Conservation (phyloP, 1,139 yeast species). For the Sugiyamaella sp. region DNA sequence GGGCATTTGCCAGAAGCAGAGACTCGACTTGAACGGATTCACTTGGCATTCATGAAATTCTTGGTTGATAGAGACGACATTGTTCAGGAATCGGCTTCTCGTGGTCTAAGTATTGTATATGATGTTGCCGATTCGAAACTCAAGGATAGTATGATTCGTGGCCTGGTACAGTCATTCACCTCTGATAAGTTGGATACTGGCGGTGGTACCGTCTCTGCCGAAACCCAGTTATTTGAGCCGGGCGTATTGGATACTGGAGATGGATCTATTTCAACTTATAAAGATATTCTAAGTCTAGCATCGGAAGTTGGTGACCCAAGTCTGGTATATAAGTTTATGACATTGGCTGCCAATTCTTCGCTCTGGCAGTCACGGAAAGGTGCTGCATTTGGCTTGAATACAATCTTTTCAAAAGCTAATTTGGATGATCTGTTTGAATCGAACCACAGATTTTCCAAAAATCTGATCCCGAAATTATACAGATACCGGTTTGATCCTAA, state of each 20-base stretch:
- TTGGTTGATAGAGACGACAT: slow-evolving; percentile 80
- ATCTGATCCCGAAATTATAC: slow-evolving; percentile 78
- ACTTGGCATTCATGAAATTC: slow-evolving; percentile 70
- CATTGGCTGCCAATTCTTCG: slow-evolving; percentile 83
- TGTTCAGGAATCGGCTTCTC: slow-evolving; percentile 87
- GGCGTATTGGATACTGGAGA: slow-evolving; percentile 80
- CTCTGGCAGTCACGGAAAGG: slow-evolving; percentile 94
- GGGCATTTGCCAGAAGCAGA: slow-evolving; percentile 52
- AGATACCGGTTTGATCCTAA: slow-evolving; percentile 88
- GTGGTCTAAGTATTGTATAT: slow-evolving; percentile 82
- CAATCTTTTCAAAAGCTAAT: slow-evolving; percentile 77
- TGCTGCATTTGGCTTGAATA: slow-evolving; percentile 89
- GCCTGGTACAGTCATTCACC: slow-evolving; percentile 78
- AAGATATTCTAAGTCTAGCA: slow-evolving; percentile 75
- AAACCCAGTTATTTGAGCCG: slow-evolving; percentile 83
- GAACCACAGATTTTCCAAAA: slow-evolving; percentile 57
- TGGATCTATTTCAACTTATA: slow-evolving; percentile 86
- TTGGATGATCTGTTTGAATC: slow-evolving; percentile 62
- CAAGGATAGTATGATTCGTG: slow-evolving; percentile 72
- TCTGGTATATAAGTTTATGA: slow-evolving; percentile 91
- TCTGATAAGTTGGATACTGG: slow-evolving; percentile 54
- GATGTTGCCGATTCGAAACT: slow-evolving; percentile 72
- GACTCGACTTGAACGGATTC: slow-evolving; percentile 58
- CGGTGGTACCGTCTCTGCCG: slow-evolving; percentile 74
- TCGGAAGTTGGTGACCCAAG: slow-evolving; percentile 96